phyloP scores from a whole-genome alignment of 352 stramenopile species.

The Phytophthora macrochlamydospora region DNA sequence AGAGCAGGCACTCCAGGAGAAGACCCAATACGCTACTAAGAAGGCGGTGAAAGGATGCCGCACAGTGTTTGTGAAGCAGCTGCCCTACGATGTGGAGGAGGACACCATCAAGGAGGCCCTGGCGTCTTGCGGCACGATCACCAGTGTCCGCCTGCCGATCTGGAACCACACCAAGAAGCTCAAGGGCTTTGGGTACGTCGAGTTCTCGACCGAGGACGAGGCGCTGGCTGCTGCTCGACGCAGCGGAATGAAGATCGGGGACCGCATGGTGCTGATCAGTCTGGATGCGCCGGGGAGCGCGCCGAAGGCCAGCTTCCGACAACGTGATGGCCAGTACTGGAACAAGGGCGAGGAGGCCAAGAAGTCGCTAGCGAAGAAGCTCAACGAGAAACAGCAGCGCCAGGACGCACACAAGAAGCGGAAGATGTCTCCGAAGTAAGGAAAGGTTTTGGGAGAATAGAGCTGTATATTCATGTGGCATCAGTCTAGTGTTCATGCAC shows the following conservation, averaged over 20 bases:
- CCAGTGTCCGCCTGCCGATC: conserved; percentile 92
- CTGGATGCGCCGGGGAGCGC: conserved; percentile 88
- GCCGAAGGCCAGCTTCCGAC: conserved; percentile 93
- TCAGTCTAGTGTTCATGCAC: not conserved
- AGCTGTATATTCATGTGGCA: conserved; percentile 25
- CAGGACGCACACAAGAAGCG: conserved; percentile 55
- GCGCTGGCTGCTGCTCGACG: conserved; percentile 69
- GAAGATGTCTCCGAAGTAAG: conserved; percentile 39
- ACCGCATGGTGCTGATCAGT: conserved; percentile 92
- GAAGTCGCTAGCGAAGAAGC: conserved; percentile 78
- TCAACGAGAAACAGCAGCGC: conserved; percentile 65
- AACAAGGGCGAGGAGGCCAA: conserved; percentile 89
- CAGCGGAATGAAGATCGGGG: conserved; percentile 87
- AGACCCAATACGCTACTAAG: conserved; percentile 67
- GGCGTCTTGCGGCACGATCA: conserved; percentile 87
- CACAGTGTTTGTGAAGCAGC: conserved; percentile 95
- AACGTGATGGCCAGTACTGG: conserved; percentile 86
- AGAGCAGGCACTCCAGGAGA: conserved; percentile 73
- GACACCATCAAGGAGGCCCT: conserved; percentile 86
- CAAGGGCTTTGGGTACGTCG: conserved; percentile 97
- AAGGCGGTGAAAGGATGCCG: conserved; percentile 85
- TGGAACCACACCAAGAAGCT: conserved; percentile 95
- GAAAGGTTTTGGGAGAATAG: conserved; percentile 20
- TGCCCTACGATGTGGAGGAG: conserved; percentile 93
- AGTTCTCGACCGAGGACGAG: conserved; percentile 84